A percentile compares a stretch with the other conserved stretches of the same genome.
Conservation (phyloP, 2,329 filamentous ascomycete genomes). For the Ophiosphaerella herpotricha region DNA sequence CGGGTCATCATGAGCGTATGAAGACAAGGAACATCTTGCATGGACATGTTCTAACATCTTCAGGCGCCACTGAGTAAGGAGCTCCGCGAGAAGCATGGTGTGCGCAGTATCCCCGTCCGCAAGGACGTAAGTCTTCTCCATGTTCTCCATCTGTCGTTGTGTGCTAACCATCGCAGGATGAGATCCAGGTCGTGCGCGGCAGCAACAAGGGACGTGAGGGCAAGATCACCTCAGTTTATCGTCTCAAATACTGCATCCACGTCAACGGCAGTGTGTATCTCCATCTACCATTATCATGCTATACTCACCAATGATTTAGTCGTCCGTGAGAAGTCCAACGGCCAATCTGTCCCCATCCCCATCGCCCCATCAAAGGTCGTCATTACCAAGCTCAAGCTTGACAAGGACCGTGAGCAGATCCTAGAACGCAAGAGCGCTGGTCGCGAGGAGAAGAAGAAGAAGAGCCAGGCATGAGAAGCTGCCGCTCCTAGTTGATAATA, state of each 20-base stretch:
- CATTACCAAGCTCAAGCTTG: constrained; percentile 98
- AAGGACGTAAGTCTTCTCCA: constrained; percentile 68
- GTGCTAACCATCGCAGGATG: constrained; percentile 58
- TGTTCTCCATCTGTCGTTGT: constrained; percentile 9
- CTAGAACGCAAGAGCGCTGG: constrained; percentile 82
- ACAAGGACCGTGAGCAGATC: constrained; percentile 91
- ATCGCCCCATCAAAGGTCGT: constrained; percentile 96
- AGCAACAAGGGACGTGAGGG: constrained; percentile 97
- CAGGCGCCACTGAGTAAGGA: constrained; percentile 65
- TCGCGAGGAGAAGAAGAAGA: constrained; percentile 76
- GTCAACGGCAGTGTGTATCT: constrained; percentile 70
- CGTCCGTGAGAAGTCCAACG: constrained; percentile 94
- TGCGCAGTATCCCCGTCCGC: constrained; percentile 87
- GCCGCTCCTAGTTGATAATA: constrained; percentile 43
- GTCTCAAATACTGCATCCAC: constrained; percentile 88
- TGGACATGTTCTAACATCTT: constrained; percentile 38
- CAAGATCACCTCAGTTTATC: constrained; percentile 91
- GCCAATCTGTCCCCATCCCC: constrained; percentile 92
- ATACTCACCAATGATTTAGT: constrained; percentile 54
- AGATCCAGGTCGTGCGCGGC: constrained; percentile 90
- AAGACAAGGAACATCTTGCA: constrained; percentile 63
- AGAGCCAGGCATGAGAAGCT: constrained; percentile 57
- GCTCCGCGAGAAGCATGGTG: constrained; percentile 98
- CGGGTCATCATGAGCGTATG: constrained; percentile 83
- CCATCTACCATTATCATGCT: background rate